These are phyloP conservation scores for Podospora pseudoanserina DNA, from an alignment of 495 filamentous ascomycete species.

Conservation along the genomic window DNA sequence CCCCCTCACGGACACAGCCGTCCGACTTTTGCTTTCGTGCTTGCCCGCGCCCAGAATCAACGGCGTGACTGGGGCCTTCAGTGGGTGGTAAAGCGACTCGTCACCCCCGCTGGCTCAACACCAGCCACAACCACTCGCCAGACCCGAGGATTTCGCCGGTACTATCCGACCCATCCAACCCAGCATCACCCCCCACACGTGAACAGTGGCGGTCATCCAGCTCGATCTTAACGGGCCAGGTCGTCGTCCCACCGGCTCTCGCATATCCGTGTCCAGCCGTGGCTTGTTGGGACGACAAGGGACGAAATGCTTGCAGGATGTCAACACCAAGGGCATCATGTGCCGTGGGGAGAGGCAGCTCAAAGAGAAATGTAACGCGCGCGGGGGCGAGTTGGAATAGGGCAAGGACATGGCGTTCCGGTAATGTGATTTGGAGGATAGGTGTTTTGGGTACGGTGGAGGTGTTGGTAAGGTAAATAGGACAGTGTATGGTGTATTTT, in stretches of 20 bases:
- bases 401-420: too few species aligned
- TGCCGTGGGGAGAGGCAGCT: background rate
- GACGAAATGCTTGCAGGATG: too few species aligned
- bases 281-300: background rate
- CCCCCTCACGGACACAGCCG: too few species aligned
- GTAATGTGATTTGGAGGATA: too few species aligned
- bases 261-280: constrained; percentile 1
- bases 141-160: background rate
- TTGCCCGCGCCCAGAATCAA: too few species aligned
- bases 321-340: too few species aligned
- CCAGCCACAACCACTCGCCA: constrained; percentile 4
- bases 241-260: background rate
- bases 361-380: background rate
- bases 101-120: constrained; percentile 9
- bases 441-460: background rate
- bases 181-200: constrained; percentile 4
- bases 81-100: background rate
- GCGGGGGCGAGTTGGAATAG: too few species aligned
- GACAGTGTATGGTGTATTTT: background rate
- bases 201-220: constrained; percentile 3
- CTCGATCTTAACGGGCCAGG: background rate
- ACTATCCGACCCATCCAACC: background rate
- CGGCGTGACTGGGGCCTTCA: too few species aligned
- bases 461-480: background rate
- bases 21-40: too few species aligned